Evolutionary conservation across 2,329 filamentous ascomycete genomes (phyloP).

Genomic region (Camillea tinctor): DNA sequence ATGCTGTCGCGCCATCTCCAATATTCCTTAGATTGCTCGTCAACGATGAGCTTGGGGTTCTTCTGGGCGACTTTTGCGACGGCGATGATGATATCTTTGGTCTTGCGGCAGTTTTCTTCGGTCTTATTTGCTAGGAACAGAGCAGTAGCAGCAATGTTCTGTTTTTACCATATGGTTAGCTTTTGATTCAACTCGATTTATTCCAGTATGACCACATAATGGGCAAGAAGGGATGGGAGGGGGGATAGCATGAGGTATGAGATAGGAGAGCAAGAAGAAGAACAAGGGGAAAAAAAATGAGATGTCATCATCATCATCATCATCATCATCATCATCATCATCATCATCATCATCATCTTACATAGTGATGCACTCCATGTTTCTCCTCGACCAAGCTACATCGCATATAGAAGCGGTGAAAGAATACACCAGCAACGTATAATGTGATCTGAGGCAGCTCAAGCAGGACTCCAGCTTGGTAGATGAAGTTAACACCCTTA

Average conservation of each 20-base stretch:
- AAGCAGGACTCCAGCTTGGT: constrained; percentile 87
- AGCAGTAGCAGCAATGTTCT: constrained; percentile 84
- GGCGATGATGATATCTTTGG: constrained; percentile 89
- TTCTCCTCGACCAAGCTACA: constrained; percentile 75
- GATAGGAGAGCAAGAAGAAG: not conserved
- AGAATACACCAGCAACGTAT: constrained; percentile 88
- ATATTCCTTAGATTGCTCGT: constrained; percentile 97
- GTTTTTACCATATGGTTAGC: constrained; percentile 4
- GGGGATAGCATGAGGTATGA: no score
- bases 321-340: no score
- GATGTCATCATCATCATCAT: no score
- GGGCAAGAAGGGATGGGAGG: no score
- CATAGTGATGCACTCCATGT: constrained; percentile 84
- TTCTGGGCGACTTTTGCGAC: constrained; percentile 95
- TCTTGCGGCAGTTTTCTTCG: constrained; percentile 94
- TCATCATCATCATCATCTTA: no score
- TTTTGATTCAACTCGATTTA: no score
- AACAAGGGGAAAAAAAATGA: not conserved
- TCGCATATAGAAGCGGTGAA: constrained; percentile 95
- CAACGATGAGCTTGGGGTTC: constrained; percentile 79
- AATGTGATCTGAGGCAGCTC: constrained; percentile 90
- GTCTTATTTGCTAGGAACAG: constrained; percentile 96
- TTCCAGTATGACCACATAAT: no score
- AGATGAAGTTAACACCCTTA: constrained; percentile 96
- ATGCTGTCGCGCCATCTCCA: constrained; percentile 98